phyloP scores from a whole-genome alignment of 768 basidiomycete genomes.

The Boletus pseudo-olivaceus region DNA sequence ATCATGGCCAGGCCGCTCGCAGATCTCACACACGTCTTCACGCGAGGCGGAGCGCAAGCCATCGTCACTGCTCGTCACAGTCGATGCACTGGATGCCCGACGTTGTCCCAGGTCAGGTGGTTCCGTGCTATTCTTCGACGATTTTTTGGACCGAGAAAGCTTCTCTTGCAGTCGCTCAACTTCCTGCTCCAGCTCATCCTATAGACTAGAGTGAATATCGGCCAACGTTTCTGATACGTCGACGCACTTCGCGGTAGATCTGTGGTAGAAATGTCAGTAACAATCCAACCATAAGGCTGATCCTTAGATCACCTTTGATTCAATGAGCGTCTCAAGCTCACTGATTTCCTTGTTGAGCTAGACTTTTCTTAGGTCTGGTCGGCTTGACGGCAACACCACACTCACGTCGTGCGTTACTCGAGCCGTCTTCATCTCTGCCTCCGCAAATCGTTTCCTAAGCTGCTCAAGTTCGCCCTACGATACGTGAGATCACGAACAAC shows the following conservation, averaged over 20 bases:
- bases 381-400: slow-evolving; percentile 3
- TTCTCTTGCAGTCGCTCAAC: slow-evolving; percentile 74
- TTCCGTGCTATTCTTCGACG: slow-evolving; percentile 46
- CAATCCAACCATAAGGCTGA: neutral
- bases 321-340: slow-evolving; percentile 90
- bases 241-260: slow-evolving; percentile 79
- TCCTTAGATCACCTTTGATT: slow-evolving; percentile 67
- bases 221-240: neutral
- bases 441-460: slow-evolving; percentile 62
- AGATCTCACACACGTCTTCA: slow-evolving; percentile 76
- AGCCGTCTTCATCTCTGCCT: slow-evolving; percentile 73
- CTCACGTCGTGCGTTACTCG: slow-evolving; percentile 65
- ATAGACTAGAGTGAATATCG: slow-evolving; percentile 12
- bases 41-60: slow-evolving; percentile 19
- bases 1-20: slow-evolving; percentile 81
- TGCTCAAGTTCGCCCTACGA: slow-evolving; percentile 64
- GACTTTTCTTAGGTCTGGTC: slow-evolving; percentile 1
- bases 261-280: slow-evolving; percentile 27
- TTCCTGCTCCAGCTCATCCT: slow-evolving; percentile 88
- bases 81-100: slow-evolving; percentile 19
- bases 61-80: slow-evolving; percentile 23
- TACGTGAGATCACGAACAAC: neutral
- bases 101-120: slow-evolving; percentile 29
- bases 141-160: slow-evolving; percentile 56
- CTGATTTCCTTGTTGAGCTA: slow-evolving; percentile 90